Evolutionary conservation across 2,329 filamentous ascomycete genomes (phyloP).

Genomic region (Xylariaceae sp.): DNA sequence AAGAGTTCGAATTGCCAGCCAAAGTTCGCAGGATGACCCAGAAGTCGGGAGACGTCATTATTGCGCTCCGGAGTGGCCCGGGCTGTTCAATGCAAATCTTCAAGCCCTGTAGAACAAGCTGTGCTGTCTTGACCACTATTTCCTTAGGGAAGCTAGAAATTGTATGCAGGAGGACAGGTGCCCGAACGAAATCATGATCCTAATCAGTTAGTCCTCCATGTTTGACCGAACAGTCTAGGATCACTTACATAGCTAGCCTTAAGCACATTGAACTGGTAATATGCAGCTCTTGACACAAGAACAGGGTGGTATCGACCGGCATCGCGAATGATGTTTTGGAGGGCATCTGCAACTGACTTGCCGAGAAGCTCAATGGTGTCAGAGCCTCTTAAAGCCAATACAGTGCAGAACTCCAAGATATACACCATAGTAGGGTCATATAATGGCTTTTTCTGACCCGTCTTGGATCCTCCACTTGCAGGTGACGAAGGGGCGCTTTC

Average conservation of each 20-base stretch:
- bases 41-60: constrained; percentile 95
- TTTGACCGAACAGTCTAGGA: neutral
- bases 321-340: constrained; percentile 81
- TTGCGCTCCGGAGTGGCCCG: constrained; percentile 77
- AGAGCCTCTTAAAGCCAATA: constrained; percentile 71
- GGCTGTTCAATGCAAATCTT: constrained; percentile 74
- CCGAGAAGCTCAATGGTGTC: constrained; percentile 70
- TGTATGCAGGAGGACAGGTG: constrained; percentile 84
- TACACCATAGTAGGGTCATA: constrained; percentile 90
- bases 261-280: constrained; percentile 79
- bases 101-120: constrained; percentile 73
- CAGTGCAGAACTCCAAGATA: constrained; percentile 84
- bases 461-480: constrained; percentile 58
- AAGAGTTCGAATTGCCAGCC: constrained; percentile 64
- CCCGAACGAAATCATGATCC: constrained; percentile 87
- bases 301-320: constrained; percentile 74
- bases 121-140: constrained; percentile 69
- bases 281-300: constrained; percentile 77
- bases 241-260: constrained; percentile 75
- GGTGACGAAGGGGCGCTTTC: constrained; percentile 65
- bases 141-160: constrained; percentile 84
- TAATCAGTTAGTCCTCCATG: constrained; percentile 39
- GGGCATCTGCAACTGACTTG: constrained; percentile 71
- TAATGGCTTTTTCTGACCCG: constrained; percentile 49
- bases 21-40: constrained; percentile 85